Base-by-base conservation (phyloP, 1,284 basidiomycete genomes). In the Stygiomarasmius scandens region DNA sequence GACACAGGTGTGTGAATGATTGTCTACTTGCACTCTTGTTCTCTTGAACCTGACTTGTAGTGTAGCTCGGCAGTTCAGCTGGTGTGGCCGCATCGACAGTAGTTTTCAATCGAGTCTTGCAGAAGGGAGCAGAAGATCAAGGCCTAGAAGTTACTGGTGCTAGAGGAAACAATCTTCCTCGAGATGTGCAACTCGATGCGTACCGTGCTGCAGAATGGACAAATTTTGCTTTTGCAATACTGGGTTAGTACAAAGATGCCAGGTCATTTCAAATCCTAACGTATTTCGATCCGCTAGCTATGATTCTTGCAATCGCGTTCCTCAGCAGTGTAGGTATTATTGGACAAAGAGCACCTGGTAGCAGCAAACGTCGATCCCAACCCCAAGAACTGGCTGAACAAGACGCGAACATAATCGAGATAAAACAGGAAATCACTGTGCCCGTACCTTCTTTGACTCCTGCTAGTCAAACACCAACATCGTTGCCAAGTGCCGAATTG, bases 41-140 rank as follows among this genome's bases (percentile, higher is more conserved):
- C 10, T 16, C 14, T 9, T 12, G 4, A 41, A 41, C 16, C 14
- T 16, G 5, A 12, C 16, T n/a, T 23, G 32, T 27, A 44, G 22
- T 29, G 3, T 65, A 89, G 84, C 72, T 93, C 14, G 92, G 92
- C 14, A 86, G 85, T 0, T 82, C 90, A 1, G 79, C 93, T 43
- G 92, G 91, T 9, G 77, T 93, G 14, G 86, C 91, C 14, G 78
- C 92, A 34, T 83, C 86, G 1, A 89, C 89, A 2, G 86, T 93
- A 52, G 86, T 92, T 24, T 87, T 85, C 69, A 80, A 90, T 64
- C 69, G 74, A 4, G 77, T 83, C n/a, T 69, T 80, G 4, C 61
- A 53, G 24, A 62, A 64, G 29, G 63, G 73, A 43, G 71, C 74
- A n/a, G 61, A 48, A 16, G 63, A 54, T 41, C 56, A 68, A 41